Evolutionary conservation across 352 stramenopile species (phyloP), one percentile per base, ranked within the genome.

Genomic region (Globisporangium rhizosaccharum): DNA sequence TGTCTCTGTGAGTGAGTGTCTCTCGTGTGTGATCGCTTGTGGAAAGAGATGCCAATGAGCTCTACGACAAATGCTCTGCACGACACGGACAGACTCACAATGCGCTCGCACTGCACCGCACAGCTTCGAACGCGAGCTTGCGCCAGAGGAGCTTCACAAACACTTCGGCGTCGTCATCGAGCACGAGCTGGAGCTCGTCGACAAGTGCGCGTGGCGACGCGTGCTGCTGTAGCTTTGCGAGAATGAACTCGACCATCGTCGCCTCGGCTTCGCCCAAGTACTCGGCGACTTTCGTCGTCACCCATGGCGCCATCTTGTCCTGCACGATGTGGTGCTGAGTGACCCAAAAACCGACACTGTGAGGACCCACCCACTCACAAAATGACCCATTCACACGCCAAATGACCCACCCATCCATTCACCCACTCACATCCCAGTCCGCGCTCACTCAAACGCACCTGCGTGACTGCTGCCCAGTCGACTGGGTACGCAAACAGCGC

Each of bases 71-170:
- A 33, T 33, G 28, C 28, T 33, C 28, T 33, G 3, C 6, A 3
- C 28, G 28, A 33, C 3, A 33, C 28, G 4, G 17, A 12, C 3
- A 9, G 49, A n/a, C 39, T 14, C 12, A n/a, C 25, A 8, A 26
- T 26, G 18, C 25, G 23, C 20, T 53, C 8, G 20, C 53, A 51
- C 9, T 55, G 49, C 3, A 58, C 10, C 68, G 70, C 10, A 77
- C 46, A 4, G 73, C 68, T 67, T 85, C 75, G 42, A 82, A 85
- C 17, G 70, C 70, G 49, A 85, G 64, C 26, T 79, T 79, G 46
- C 75, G 75, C 75, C 75, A 85, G n/a, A 85, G 61, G 17, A 72
- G 52, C 57, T 79, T 66, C 30, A 85, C 70, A 47, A 85, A 85
- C 25, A 72, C 57, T 50, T 85, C 75, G 45, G 75, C 75, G 17